phyloP scores from a whole-genome alignment of 257 asterid genomes.

The Plectranthus barbatus region DNA sequence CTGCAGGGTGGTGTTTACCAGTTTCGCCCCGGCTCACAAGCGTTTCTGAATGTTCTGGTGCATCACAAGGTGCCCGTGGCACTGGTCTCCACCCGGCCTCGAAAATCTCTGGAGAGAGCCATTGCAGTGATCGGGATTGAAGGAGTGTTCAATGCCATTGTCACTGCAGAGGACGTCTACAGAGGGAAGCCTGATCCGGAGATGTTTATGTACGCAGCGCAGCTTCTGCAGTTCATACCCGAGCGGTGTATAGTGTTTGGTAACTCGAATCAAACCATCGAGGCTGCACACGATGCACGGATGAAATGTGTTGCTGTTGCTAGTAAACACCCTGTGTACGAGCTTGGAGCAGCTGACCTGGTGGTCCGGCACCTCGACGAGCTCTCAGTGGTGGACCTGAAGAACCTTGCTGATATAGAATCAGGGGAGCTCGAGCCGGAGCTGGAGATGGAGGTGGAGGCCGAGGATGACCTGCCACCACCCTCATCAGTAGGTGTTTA shows the following conservation, averaged over 20 bases:
- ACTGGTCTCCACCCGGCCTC: slow-evolving; percentile 79
- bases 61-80: slow-evolving; percentile 92
- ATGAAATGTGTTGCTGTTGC: slow-evolving; percentile 97
- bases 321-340: slow-evolving; percentile 77
- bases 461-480: slow-evolving; percentile 42
- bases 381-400: slow-evolving; percentile 76
- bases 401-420: slow-evolving; percentile 77
- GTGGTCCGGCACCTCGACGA: slow-evolving; percentile 75
- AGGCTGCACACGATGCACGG: slow-evolving; percentile 93
- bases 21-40: slow-evolving; percentile 79
- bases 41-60: slow-evolving; percentile 51
- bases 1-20: slow-evolving; percentile 72
- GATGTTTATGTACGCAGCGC: slow-evolving; percentile 85
- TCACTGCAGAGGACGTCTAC: slow-evolving; percentile 81
- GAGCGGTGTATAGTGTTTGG: slow-evolving; percentile 91
- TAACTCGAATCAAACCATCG: slow-evolving; percentile 80
- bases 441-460: slow-evolving; percentile 77
- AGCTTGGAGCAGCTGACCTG: slow-evolving; percentile 87
- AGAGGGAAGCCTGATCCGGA: slow-evolving; percentile 97
- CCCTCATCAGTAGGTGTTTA: slow-evolving; percentile 40
- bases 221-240: slow-evolving; percentile 69
- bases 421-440: slow-evolving; percentile 72
- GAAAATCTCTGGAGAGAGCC: slow-evolving; percentile 61
- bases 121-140: slow-evolving; percentile 56
- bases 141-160: slow-evolving; percentile 61